A percentile compares a stretch with the other conserved stretches of the same genome.
These are phyloP conservation scores for Tetrastigma voinierianum DNA, from an alignment of 164 flowering plant species.

Conservation along the genomic window DNA sequence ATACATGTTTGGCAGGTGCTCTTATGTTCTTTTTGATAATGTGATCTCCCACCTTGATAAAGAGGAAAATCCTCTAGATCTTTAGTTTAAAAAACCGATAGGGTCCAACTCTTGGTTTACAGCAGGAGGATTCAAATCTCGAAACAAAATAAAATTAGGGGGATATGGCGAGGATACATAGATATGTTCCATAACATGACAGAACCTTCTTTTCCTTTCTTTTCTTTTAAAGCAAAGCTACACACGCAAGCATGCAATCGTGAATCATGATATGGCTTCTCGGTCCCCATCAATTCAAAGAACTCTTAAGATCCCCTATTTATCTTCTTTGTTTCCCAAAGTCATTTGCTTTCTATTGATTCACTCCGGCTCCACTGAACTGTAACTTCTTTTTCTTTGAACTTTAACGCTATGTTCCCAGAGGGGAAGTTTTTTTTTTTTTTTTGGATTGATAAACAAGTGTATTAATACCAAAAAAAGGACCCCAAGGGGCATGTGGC, in stretches of 20 bases:
- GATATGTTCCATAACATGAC: neutral
- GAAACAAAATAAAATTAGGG: too few relatives aligned
- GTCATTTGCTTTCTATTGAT: neutral
- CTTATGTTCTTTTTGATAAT: neutral
- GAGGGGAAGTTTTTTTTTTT: too few relatives aligned
- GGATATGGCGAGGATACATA: neutral
- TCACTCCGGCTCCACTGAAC: conserved; percentile 1
- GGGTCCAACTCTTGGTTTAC: neutral
- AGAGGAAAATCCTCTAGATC: neutral
- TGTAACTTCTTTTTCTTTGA: neutral
- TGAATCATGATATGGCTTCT: too few relatives aligned
- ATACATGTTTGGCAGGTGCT: neutral
- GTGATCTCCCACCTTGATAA: neutral
- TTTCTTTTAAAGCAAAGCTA: too few relatives aligned
- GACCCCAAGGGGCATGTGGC: too few relatives aligned
- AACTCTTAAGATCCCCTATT: neutral
- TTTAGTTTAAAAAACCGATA: neutral
- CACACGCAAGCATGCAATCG: neutral
- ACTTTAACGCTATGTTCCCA: neutral
- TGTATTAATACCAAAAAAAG: too few relatives aligned
- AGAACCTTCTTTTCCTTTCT: too few relatives aligned
- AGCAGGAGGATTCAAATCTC: too few relatives aligned
- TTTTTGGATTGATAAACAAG: too few relatives aligned
- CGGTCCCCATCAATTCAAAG: neutral
- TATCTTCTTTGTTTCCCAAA: neutral